Base-by-base conservation (phyloP, 345 rosid species). In the Bruguiera gymnorhiza region DNA sequence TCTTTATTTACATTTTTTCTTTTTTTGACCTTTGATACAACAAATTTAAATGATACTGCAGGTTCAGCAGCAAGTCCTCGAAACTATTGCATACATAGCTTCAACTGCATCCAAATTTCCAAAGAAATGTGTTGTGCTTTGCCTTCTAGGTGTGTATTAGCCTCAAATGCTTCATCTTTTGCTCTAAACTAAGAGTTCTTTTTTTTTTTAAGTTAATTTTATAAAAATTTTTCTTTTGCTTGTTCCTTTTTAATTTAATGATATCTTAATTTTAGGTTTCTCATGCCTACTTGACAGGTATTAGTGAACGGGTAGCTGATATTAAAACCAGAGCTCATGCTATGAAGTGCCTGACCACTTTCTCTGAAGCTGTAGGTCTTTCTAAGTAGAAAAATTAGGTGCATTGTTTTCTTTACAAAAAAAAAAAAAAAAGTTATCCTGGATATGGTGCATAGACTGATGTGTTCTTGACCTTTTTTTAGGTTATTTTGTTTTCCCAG, bases 51-150 rank as follows among this genome's bases (percentile, higher is more conserved):
- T 32, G 36, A 32, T 69, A 72, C 63, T 86, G 83, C 96, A 96
- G 99, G 99, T 96, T 61, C 99, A 96, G 80, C 99, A 92, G 62
- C 98, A 96, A 80, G 91, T 87, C 78, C 84, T 96, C 70, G 99
- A 96, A 86, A 86, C 90, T 62, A 66, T 90, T 65, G 80, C 89
- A 65, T 77, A 82, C 74, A 73, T 96, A 74, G 88, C 98, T 72
- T 85, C 92, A 20, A 86, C 87, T 73, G 90, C 87, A 6, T 67
- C 76, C 6, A 96, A 87, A 81, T 92, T 90, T 81, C 97, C 95
- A 11, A 96, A 92, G 87, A 96, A 92, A 83, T 96, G 99, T 76
- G 88, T 88, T n/a, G 97, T 92, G 60, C 97, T 96, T 54, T 96
- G 99, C 83, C 84, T 92, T 65, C 81, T 70, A 48, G 99, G 99